Evolutionary conservation across 176 grass and related monocot species (phyloP).

Genomic region (Cymbopogon citratus): DNA sequence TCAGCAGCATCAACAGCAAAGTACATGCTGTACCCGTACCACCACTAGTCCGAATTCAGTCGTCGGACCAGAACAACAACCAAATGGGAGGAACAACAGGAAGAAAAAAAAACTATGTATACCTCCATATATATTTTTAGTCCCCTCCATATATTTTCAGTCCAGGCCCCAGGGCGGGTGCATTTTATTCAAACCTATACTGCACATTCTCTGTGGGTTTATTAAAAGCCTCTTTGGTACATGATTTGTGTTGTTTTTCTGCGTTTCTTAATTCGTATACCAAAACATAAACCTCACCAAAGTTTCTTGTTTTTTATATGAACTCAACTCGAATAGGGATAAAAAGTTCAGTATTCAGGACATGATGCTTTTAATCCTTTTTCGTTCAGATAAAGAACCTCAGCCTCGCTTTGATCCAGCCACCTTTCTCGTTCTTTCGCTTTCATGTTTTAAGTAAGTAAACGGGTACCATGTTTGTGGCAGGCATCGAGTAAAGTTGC

Average conservation of each 20-base stretch:
- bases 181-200: no score
- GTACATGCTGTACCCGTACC: background rate
- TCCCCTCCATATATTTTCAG: no score
- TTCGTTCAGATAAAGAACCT: background rate
- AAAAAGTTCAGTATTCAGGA: background rate
- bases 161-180: no score
- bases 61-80: background rate
- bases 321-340: background rate
- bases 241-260: background rate
- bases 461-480: conserved; percentile 27
- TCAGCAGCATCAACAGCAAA: background rate
- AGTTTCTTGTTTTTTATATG: background rate
- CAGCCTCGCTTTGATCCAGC: background rate
- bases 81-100: no score
- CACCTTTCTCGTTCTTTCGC: background rate
- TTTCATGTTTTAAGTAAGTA: background rate
- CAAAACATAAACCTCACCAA: background rate
- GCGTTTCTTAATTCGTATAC: background rate
- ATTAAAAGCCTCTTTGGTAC: no score
- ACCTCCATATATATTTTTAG: no score
- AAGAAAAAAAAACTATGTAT: no score
- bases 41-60: background rate
- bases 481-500: background rate
- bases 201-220: no score
- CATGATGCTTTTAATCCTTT: background rate